Percentiles rank a stretch among this genome's conserved stretches.
Conservation (phyloP, 345 rosid genomes). For the Ceriops decandra region DNA sequence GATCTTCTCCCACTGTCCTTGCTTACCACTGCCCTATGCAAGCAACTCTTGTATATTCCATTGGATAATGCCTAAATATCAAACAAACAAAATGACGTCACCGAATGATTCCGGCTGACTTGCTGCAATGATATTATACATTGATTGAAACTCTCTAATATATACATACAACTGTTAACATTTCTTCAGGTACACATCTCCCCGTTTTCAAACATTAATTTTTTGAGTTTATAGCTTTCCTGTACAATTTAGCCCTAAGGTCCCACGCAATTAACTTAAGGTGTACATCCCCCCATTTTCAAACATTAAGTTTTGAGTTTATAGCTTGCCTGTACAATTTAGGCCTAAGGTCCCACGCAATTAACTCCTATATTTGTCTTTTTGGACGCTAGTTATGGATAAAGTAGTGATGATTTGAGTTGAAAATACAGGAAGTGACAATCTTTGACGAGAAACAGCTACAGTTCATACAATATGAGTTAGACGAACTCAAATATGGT, state of each 20-base stretch:
- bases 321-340: neutral
- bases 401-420: no score
- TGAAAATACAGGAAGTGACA: no score
- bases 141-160: no score
- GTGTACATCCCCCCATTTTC: neutral
- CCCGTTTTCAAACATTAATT: neutral
- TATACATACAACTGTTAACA: no score
- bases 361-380: no score
- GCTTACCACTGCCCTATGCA: constrained; percentile 70
- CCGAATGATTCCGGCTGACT: neutral
- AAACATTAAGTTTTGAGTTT: neutral
- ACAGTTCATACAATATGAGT: no score
- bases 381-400: no score
- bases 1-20: constrained; percentile 49
- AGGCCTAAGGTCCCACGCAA: no score
- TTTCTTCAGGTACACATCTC: neutral
- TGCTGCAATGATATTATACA: neutral
- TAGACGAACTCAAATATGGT: no score
- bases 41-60: constrained; percentile 62
- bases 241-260: no score
- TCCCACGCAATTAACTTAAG: no score
- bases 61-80: constrained; percentile 50
- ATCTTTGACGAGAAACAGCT: no score
- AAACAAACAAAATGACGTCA: constrained; percentile 1
- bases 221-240: neutral